Conservation (phyloP, 352 stramenopile species). For the Pythium guiyangense region DNA sequence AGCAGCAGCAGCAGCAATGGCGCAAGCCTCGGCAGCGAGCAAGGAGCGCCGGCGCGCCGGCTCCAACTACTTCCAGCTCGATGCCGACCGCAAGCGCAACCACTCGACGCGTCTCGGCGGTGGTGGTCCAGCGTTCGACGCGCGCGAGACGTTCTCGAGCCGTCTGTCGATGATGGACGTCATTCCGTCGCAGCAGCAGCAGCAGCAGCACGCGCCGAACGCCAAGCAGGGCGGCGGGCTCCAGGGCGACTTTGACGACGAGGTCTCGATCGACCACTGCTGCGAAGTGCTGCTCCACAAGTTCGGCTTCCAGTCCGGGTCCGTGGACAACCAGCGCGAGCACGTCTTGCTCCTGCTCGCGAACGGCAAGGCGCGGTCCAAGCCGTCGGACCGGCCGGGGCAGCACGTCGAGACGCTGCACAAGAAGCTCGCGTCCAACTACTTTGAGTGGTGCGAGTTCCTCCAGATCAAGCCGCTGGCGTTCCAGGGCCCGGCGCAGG, state of each 20-base stretch:
- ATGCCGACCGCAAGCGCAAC: constrained; percentile 74
- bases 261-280: constrained; percentile 68
- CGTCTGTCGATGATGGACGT: constrained; percentile 72
- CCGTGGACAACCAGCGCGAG: constrained; percentile 72
- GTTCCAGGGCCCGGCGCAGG: constrained; percentile 34
- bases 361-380: constrained; percentile 61
- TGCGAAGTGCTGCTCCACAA: constrained; percentile 68
- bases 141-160: constrained; percentile 47
- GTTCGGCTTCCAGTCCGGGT: constrained; percentile 71
- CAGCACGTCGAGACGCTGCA: constrained; percentile 51
- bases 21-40: neutral
- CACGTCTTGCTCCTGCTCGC: constrained; percentile 68
- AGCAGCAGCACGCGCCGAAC: constrained; percentile 21
- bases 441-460: constrained; percentile 62
- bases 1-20: no score
- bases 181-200: constrained; percentile 24
- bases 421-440: constrained; percentile 64
- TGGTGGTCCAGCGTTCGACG: constrained; percentile 24
- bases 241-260: constrained; percentile 67
- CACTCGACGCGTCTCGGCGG: constrained; percentile 22
- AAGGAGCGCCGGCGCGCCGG: constrained; percentile 60
- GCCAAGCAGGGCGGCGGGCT: constrained; percentile 32
- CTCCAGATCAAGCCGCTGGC: constrained; percentile 25
- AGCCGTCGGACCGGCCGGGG: constrained; percentile 32
- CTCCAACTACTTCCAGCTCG: constrained; percentile 84